phyloP scores from a whole-genome alignment of 1,284 basidiomycete genomes.

The Ceratobasidium sp. region DNA sequence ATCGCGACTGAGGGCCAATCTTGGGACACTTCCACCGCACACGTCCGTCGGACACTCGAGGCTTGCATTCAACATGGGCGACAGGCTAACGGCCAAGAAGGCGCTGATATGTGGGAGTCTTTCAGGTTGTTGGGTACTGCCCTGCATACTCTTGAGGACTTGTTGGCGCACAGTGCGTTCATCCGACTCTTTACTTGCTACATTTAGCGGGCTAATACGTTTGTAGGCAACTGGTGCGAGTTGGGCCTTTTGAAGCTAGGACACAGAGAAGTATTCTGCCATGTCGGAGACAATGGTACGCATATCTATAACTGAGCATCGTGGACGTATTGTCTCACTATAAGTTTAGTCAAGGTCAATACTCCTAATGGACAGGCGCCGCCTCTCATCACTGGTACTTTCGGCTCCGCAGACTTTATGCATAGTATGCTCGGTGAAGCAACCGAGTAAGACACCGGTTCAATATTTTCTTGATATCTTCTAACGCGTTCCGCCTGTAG shows the following conservation, averaged over 20 bases:
- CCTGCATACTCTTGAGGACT: constrained; percentile 80
- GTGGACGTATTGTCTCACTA: constrained; percentile 20
- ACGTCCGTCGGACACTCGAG: constrained; percentile 76
- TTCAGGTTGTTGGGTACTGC: constrained; percentile 76
- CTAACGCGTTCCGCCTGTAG: constrained; percentile 53
- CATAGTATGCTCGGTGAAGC: constrained; percentile 75
- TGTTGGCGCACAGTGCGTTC: constrained; percentile 76
- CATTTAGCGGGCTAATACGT: not conserved
- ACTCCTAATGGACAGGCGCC: constrained; percentile 80
- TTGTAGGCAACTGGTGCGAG: constrained; percentile 74
- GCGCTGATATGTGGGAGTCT: constrained; percentile 78
- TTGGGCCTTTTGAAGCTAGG: constrained; percentile 80
- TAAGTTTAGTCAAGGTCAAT: constrained; percentile 65
- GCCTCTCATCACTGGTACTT: constrained; percentile 87
- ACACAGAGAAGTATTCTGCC: constrained; percentile 81
- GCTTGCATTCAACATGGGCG: constrained; percentile 75
- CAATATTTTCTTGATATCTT: not conserved
- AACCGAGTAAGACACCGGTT: constrained; percentile 63
- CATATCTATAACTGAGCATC: not conserved
- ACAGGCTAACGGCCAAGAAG: constrained; percentile 66
- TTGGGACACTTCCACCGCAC: constrained; percentile 86
- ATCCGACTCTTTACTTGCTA: not conserved
- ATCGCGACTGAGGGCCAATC: constrained; percentile 72
- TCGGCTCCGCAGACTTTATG: constrained; percentile 84
- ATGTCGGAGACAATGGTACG: constrained; percentile 80